Base-by-base conservation (phyloP, 257 asterid species). In the Solanum tarijense region DNA sequence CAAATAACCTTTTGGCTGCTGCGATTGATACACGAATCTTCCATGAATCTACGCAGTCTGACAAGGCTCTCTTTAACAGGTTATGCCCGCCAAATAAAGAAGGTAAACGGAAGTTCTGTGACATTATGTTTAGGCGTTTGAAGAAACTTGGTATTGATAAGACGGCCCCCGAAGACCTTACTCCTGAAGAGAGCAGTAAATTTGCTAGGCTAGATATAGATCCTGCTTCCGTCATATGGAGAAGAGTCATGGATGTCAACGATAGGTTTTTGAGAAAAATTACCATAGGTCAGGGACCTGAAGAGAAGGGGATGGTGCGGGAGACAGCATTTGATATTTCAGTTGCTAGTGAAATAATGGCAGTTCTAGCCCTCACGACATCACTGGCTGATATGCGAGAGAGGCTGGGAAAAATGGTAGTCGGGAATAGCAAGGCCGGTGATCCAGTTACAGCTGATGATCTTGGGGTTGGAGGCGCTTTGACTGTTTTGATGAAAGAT, bases 291-390 rank as follows among this genome's bases (percentile, higher is more conserved):
- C 98, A 95, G 92, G 99, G 99, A 35, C 99, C 99, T 9, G 99
- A 97, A 89, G 99, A 97, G 89, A 97, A 97, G 86, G 99, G 99
- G 52, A 96, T 94, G 99, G 95, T 94, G 13, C 91, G 99, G 89
- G 99, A 96, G 91, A 97, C 99, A 0, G 99, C 98, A 55, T 97
- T 97, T 75, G 99, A 97, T 89, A 97, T 97, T 69, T 92, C 99
- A 12, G 99, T 97, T 39, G 98, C 99, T 79, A 97, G 99, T 91
- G 98, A 96, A 91, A 96, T 97, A 83, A 97, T 96, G 99, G 99
- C 99, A 7, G 99, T 97, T 89, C 92, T 97, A 84, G 99, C 99
- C 86, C 98, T 97, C 65, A 97, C 99, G 21, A 97, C 98, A 38
- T 97, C 99, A 60, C 87, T 97, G 25, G 83, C 96, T 16, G 99